Percentiles rank a stretch among this genome's conserved stretches.
These are phyloP conservation scores for Ogataea henricii DNA, from an alignment of 805 yeast species.

Conservation along the genomic window DNA sequence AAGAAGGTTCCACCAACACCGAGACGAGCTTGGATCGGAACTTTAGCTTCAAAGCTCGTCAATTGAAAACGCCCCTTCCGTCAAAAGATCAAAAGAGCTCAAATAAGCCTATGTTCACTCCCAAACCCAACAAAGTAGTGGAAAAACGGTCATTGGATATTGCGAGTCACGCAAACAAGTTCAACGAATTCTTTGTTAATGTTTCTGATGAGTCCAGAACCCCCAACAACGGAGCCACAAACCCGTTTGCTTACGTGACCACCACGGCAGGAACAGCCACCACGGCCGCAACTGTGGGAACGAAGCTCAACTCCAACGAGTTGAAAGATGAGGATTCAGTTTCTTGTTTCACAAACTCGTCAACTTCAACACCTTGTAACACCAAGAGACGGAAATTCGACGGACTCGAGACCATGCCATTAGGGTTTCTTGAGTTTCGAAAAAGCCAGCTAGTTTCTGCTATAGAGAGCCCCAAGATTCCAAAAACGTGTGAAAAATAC, in stretches of 20 bases:
- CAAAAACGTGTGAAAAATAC: slow-evolving; percentile 17
- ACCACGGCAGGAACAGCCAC: slow-evolving; percentile 20
- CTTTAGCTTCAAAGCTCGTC: slow-evolving; percentile 1
- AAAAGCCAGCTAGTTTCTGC: background rate
- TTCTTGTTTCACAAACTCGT: slow-evolving; percentile 23
- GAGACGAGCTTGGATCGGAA: no score
- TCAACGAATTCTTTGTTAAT: slow-evolving; percentile 15
- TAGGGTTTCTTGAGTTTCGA: slow-evolving; percentile 11
- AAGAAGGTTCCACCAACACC: background rate
- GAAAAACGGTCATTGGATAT: slow-evolving; percentile 15
- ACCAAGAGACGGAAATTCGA: slow-evolving; percentile 17
- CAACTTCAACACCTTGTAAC: slow-evolving; percentile 24
- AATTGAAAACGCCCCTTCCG: slow-evolving; percentile 15
- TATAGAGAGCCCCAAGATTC: background rate
- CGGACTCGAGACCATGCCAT: slow-evolving; percentile 5
- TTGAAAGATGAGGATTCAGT: slow-evolving; percentile 18
- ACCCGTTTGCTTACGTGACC: slow-evolving; percentile 12
- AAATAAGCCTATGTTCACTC: slow-evolving; percentile 19
- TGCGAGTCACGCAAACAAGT: slow-evolving; percentile 11
- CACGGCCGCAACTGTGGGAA: slow-evolving; percentile 18
- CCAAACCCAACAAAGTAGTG: slow-evolving; percentile 22
- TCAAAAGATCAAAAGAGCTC: slow-evolving; percentile 6
- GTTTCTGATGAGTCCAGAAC: slow-evolving; percentile 19
- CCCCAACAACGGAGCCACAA: slow-evolving; percentile 10
- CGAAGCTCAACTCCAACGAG: slow-evolving; percentile 17